Conservation (phyloP, 2,329 filamentous ascomycete species). For the Plenodomus tracheiphilus region DNA sequence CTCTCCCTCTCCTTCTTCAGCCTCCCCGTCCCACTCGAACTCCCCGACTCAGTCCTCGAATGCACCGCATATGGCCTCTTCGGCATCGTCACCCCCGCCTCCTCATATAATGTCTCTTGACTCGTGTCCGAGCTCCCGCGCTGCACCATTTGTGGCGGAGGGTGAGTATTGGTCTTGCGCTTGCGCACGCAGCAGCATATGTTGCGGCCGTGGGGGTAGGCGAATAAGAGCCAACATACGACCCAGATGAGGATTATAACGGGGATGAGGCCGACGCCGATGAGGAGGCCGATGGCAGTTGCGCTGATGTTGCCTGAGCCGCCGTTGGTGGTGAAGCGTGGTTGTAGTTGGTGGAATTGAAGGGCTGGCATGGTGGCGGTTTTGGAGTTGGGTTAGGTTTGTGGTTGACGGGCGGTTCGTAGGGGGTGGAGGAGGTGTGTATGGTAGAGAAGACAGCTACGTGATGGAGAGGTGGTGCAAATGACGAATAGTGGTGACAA, state of each 20-base stretch:
- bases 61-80: slow-evolving; percentile 12
- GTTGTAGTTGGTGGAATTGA: slow-evolving; percentile 11
- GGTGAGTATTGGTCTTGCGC: neutral
- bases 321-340: slow-evolving; percentile 14
- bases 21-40: slow-evolving; percentile 8
- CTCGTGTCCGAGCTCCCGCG: slow-evolving; percentile 6
- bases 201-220: slow-evolving; percentile 25
- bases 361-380: slow-evolving; percentile 17
- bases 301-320: slow-evolving; percentile 14
- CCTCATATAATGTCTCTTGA: slow-evolving; percentile 16
- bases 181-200: slow-evolving; percentile 29
- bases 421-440: neutral
- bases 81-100: slow-evolving; percentile 15
- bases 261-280: slow-evolving; percentile 30
- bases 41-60: slow-evolving; percentile 16
- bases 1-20: slow-evolving; percentile 5
- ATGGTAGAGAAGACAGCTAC: neutral
- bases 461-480: slow-evolving; percentile 1
- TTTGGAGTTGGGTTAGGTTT: neutral
- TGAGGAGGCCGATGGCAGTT: slow-evolving; percentile 26
- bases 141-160: slow-evolving; percentile 4
- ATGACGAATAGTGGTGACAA: neutral
- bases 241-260: slow-evolving; percentile 27
- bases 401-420: neutral
- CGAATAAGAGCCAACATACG: slow-evolving; percentile 33